Percentiles rank a stretch among this genome's conserved stretches.
Conservation (phyloP, 2,329 filamentous ascomycete genomes). For the Talaromyces atroroseus region DNA sequence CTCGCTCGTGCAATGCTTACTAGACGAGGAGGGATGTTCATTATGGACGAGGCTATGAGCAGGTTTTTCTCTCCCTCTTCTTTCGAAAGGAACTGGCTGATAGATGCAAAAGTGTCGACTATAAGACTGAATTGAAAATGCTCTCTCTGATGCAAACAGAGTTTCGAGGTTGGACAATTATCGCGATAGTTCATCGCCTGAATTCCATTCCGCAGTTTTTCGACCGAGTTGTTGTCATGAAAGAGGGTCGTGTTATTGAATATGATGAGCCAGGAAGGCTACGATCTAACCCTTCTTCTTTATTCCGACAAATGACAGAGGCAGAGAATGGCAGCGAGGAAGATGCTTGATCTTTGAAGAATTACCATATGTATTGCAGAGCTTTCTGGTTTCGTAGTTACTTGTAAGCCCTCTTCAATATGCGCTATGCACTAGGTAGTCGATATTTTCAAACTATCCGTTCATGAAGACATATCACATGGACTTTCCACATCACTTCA, state of each 20-base stretch:
- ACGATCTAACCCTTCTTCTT: constrained; percentile 20
- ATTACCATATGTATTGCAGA: no score
- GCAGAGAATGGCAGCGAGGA: constrained; percentile 1
- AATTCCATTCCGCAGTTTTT: constrained; percentile 37
- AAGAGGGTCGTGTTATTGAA: constrained; percentile 31
- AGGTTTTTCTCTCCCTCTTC: constrained; percentile 20
- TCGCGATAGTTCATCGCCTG: constrained; percentile 53
- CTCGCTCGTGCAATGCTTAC: constrained; percentile 54
- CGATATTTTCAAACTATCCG: no score
- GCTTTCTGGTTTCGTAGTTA: no score
- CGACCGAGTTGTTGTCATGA: constrained; percentile 32
- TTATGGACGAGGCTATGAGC: constrained; percentile 40
- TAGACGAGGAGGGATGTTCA: constrained; percentile 37
- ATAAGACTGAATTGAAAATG: constrained; percentile 52
- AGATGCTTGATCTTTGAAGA: background rate
- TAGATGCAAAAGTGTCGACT: constrained; percentile 46
- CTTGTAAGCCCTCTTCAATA: no score
- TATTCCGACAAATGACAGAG: background rate
- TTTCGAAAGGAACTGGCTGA: background rate
- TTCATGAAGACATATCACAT: no score
- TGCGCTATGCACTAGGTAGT: no score
- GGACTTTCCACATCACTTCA: no score
- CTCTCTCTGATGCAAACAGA: constrained; percentile 50
- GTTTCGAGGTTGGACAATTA: constrained; percentile 54
- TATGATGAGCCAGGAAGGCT: constrained; percentile 31